Base-by-base conservation (phyloP, 345 rosid species). In the Boechera stricta region DNA sequence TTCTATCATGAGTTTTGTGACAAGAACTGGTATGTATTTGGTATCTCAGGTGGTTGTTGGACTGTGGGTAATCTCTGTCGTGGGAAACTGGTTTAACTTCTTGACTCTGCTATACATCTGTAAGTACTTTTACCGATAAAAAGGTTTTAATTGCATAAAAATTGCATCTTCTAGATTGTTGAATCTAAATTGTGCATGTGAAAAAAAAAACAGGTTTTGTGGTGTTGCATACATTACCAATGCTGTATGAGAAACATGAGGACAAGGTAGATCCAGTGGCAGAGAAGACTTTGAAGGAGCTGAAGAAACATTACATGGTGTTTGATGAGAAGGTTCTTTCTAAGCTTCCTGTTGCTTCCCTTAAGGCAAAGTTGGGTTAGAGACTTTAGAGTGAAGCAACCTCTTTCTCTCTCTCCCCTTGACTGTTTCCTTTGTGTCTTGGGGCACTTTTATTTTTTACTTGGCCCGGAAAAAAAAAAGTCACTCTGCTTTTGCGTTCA, bases 221-320 rank as follows among this genome's bases (percentile, higher is more conserved):
- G 54, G 56, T 89, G 82, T 82, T 93, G 79, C 87, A 89, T 77
- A 86, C 89, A 0, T 84, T 93, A 44, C 97, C 93, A 2, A 86
- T 91, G 56, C 11, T 93, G n/a, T 93, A 93, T 56, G 95, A 93
- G 87, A 93, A 91, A 77, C 89, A 83, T n/a, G 97, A 89, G 62
- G 87, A 91, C 75, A 90, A 88, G 76, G 82, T 91, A 47, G 98
- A 93, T 76, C 93, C 90, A 29, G 60, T 89, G 31, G 90, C 91
- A 9, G 98, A 89, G 86, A 91, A 87, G 84, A 88, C 86, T 0
- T 47, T 69, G 69, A 58, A 82, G 3, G 91, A 88, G 88, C 58
- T 93, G 21, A 86, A 86, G 68, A 92, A 82, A 81, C 96, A 85
- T 57, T 90, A 86, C 81, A 82, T 84, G 49, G 91, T 86, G 4